phyloP scores from a whole-genome alignment of 2,329 filamentous ascomycete genomes.

The Xylaria multiplex region DNA sequence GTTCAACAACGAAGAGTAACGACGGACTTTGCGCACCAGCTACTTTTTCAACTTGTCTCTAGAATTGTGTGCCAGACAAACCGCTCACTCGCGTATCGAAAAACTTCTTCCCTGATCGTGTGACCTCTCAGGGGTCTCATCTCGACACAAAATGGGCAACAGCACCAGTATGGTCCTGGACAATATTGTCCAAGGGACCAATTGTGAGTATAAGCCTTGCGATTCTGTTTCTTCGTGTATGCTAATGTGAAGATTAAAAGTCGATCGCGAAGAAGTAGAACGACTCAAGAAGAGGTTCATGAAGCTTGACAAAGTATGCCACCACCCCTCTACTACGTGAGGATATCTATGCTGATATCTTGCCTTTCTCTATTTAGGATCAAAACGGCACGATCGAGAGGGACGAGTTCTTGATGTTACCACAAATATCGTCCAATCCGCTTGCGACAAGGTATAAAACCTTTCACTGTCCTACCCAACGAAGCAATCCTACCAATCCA shows the following conservation, averaged over 20 bases:
- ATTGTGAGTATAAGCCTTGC: slow-evolving; percentile 71
- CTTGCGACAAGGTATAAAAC: slow-evolving; percentile 83
- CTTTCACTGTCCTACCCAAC: not conserved
- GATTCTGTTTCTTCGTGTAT: not conserved
- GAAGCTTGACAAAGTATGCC: slow-evolving; percentile 93
- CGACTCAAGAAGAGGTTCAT: slow-evolving; percentile 96
- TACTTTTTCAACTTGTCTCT: not conserved
- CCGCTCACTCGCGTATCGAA: not conserved
- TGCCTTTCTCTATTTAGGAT: slow-evolving; percentile 67
- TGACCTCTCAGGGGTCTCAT: slow-evolving; percentile 36
- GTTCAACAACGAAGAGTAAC: not conserved
- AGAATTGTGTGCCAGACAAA: not conserved
- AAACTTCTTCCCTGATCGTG: slow-evolving; percentile 17
- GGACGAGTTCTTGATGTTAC: slow-evolving; percentile 95
- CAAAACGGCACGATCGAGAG: slow-evolving; percentile 98
- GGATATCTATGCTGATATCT: slow-evolving; percentile 26
- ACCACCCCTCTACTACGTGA: not conserved
- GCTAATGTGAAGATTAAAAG: slow-evolving; percentile 58
- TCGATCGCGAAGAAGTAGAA: slow-evolving; percentile 97
- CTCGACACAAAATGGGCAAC: slow-evolving; percentile 68
- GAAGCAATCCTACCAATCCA: slow-evolving; percentile 1
- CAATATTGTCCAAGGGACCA: slow-evolving; percentile 94
- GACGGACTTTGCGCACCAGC: not conserved
- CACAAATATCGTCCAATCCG: slow-evolving; percentile 97
- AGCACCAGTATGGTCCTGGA: slow-evolving; percentile 82